Base-by-base conservation (phyloP, 441 rosid species). In the Isatis lusitanica region DNA sequence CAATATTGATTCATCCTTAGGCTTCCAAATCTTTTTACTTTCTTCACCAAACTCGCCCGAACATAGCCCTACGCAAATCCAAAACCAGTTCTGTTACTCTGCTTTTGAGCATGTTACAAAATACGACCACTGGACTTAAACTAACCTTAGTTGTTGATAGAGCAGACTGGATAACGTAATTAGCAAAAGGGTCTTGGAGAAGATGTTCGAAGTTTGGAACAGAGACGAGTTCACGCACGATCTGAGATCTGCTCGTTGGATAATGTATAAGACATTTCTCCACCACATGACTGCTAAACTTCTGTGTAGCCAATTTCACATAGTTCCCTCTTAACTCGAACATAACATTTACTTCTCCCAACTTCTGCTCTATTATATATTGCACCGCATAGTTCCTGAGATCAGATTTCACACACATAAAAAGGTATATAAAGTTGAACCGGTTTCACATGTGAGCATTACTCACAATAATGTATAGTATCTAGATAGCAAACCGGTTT, bases 231-330 rank as follows among this genome's bases (percentile, higher is more conserved):
- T 86, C 90, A 21, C 6, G 61, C 17, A 86, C 74, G 35, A 84
- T 85, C 63, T 73, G 72, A 15, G 75, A 16, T 38, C 79, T 74
- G 57, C 68, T 62, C 60, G 68, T 80, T 67, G 73, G 74, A 60
- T 64, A 80, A 65, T 59, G 76, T 69, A 18, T 44, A 9, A 86
- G 77, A 24, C 90, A 86, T 71, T 83, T 84, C 81, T 86, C 88
- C 16, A 86, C 88, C 35, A 86, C 88, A 59, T 86, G 82, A 63
- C 90, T 86, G 79, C 90, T 79, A 63, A 74, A 86, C 83, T 85
- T 84, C 68, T 84, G 88, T 56, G 63, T 83, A 10, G 88, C 75
- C 11, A 86, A 77, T 60, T 75, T 82, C 73, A 74, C 85, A 42
- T 71, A 86, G 21, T 75, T 77, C 36, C 84, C 90, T 76, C 61